These are phyloP conservation scores for Amyloporia xantha DNA, from an alignment of 768 basidiomycete genomes.

Conservation along the genomic window DNA sequence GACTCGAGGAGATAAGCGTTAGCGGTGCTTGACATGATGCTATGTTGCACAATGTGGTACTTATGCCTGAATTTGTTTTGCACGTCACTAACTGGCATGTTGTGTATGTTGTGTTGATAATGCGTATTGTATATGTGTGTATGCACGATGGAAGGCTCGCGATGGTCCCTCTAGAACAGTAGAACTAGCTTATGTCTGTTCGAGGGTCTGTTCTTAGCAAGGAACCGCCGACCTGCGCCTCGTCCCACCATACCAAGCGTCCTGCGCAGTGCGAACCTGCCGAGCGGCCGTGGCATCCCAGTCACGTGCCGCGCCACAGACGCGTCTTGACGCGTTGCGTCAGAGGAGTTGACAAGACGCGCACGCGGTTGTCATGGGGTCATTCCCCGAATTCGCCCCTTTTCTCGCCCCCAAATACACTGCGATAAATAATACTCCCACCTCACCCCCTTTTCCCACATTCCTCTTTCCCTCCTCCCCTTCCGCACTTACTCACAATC, in stretches of 20 bases:
- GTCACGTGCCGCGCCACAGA: slow-evolving; percentile 10
- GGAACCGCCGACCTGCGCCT: no score
- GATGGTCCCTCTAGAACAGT: no score
- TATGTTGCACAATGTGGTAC: not conserved
- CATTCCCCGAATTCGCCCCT: slow-evolving; percentile 12
- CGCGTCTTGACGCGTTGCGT: slow-evolving; percentile 28
- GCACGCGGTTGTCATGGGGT: slow-evolving; percentile 19
- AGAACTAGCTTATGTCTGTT: no score
- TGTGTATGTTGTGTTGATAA: no score
- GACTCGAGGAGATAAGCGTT: slow-evolving; percentile 13
- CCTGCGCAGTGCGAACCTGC: no score
- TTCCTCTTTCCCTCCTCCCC: not conserved
- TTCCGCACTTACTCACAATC: slow-evolving; percentile 4
- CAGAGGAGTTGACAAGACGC: slow-evolving; percentile 14
- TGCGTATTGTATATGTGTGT: not conserved
- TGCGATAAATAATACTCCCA: slow-evolving; percentile 1
- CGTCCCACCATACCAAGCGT: no score
- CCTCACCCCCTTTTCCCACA: slow-evolving; percentile 2
- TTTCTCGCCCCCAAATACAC: slow-evolving; percentile 3
- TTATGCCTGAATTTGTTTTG: not conserved
- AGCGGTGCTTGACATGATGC: no score
- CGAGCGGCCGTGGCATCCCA: no score
- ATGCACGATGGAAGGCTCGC: not conserved
- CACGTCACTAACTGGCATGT: no score
- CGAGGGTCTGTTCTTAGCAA: no score